Percentiles rank a stretch among this genome's conserved stretches.
phyloP scores from a whole-genome alignment of 129 eudicot genomes.

The Ambrosia artemisiifolia region DNA sequence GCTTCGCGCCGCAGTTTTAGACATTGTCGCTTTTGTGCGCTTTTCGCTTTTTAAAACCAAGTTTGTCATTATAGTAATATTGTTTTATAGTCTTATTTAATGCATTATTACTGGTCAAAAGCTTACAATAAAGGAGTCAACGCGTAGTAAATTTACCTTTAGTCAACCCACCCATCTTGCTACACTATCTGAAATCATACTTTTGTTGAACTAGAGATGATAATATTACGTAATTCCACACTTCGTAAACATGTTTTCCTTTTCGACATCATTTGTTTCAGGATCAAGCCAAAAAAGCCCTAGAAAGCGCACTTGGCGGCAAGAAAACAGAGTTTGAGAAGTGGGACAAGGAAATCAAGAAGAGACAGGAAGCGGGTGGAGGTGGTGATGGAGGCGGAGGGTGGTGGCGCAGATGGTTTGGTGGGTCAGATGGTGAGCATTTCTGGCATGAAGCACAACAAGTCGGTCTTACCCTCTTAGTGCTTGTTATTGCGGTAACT shows the following conservation, averaged over 20 bases:
- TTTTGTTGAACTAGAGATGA: constrained; percentile 10
- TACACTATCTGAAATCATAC: not conserved
- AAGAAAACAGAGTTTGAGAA: constrained; percentile 75
- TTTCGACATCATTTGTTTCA: constrained; percentile 26
- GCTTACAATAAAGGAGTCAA: no score
- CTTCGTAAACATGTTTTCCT: constrained; percentile 5
- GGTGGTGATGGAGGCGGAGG: constrained; percentile 71
- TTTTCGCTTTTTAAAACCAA: no score
- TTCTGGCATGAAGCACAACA: constrained; percentile 91
- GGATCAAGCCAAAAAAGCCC: constrained; percentile 81
- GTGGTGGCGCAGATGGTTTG: constrained; percentile 87
- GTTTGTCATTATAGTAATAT: not conserved
- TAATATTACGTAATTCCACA: not conserved
- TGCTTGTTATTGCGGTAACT: constrained; percentile 50
- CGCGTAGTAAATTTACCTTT: not conserved
- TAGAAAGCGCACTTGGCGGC: constrained; percentile 88
- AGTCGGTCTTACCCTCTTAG: constrained; percentile 62
- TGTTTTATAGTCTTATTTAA: not conserved
- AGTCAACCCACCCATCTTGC: not conserved
- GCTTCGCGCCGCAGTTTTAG: no score
- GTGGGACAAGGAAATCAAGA: constrained; percentile 87
- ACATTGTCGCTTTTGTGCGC: no score
- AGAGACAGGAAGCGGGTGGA: constrained; percentile 73
- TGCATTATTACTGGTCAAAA: not conserved
- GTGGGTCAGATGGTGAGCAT: constrained; percentile 66